phyloP scores from a whole-genome alignment of 2,329 filamentous ascomycete genomes.

The Calonectria honghensis region DNA sequence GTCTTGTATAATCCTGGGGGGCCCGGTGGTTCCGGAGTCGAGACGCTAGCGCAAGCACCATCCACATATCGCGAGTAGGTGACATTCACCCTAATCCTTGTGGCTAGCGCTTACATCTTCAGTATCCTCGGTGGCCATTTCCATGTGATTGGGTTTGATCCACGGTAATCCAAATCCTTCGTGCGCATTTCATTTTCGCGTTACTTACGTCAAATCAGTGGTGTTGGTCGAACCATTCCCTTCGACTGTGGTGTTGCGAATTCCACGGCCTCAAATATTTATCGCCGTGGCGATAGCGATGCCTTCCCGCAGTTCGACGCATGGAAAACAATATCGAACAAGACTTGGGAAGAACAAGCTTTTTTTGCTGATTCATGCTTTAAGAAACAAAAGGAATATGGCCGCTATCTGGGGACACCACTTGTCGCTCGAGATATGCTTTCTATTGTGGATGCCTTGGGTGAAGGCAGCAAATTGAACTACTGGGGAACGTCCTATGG shows the following conservation, averaged over 20 bases:
- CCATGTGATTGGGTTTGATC: slow-evolving; percentile 21
- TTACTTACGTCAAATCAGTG: background rate
- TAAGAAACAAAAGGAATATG: background rate
- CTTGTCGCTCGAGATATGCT: slow-evolving; percentile 9
- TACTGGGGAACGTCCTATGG: slow-evolving; percentile 2
- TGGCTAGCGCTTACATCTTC: background rate
- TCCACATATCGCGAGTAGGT: background rate
- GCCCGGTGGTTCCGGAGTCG: background rate
- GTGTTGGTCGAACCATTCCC: slow-evolving; percentile 2
- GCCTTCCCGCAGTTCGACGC: background rate
- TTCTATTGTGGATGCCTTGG: slow-evolving; percentile 11
- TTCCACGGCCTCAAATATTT: background rate
- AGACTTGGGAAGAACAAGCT: background rate
- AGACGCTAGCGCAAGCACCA: background rate
- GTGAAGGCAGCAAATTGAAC: background rate
- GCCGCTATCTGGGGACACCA: background rate
- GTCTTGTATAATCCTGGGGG: slow-evolving; percentile 12
- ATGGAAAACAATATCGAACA: background rate
- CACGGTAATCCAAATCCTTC: background rate
- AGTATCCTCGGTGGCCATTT: slow-evolving; percentile 9
- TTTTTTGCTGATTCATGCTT: background rate
- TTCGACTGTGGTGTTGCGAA: background rate
- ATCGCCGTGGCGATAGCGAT: background rate
- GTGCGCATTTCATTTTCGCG: too few species aligned
- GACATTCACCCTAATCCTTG: background rate